These are phyloP conservation scores for Apocynum venetum DNA, from an alignment of 257 asterid genomes.

Conservation along the genomic window DNA sequence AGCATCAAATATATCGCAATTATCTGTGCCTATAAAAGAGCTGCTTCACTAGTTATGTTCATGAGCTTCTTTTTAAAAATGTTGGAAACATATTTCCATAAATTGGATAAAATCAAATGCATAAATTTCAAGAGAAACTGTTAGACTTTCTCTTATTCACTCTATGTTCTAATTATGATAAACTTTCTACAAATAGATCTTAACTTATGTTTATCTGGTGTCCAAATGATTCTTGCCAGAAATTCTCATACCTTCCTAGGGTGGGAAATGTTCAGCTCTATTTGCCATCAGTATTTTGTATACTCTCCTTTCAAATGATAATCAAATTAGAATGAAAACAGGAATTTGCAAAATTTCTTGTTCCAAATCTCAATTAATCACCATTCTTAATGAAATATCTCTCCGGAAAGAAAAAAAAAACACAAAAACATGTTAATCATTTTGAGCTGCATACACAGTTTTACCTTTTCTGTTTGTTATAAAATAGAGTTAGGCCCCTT, in stretches of 20 bases:
- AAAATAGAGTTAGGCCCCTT: conserved; percentile 79
- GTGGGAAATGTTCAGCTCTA: background rate
- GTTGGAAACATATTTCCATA: background rate
- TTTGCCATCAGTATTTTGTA: background rate
- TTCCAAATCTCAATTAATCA: background rate
- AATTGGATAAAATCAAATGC: background rate
- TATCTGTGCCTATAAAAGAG: background rate
- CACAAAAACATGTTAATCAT: background rate
- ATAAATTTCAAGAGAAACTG: background rate
- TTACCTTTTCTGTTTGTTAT: conserved; percentile 87
- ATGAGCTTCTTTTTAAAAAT: no score
- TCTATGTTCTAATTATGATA: background rate
- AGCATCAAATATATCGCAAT: no score
- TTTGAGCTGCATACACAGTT: background rate
- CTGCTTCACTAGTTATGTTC: background rate
- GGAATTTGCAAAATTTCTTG: background rate
- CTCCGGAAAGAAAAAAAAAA: no score
- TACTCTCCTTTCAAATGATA: background rate
- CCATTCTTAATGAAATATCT: background rate
- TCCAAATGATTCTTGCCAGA: background rate
- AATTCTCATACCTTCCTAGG: background rate
- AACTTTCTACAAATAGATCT: background rate
- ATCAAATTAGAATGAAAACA: no score
- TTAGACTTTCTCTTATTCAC: background rate
- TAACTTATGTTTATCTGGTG: background rate